A percentile compares a stretch with the other conserved stretches of the same genome.
These are phyloP conservation scores for Sarocladium strictum DNA, from an alignment of 2,329 filamentous ascomycete species.

Conservation along the genomic window DNA sequence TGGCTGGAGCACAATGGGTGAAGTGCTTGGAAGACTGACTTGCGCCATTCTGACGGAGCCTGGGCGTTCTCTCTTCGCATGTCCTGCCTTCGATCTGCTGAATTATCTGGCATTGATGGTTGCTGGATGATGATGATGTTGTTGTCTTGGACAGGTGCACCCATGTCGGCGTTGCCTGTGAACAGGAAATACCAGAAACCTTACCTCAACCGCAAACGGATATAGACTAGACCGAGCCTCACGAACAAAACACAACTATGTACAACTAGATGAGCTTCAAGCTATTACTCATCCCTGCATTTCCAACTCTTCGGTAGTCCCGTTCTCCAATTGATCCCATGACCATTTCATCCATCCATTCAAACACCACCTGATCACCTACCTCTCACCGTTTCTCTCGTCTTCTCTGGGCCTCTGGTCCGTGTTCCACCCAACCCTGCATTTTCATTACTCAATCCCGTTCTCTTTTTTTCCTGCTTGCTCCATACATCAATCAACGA, in stretches of 20 bases:
- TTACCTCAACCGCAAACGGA: too few relatives aligned
- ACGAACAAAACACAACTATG: too few relatives aligned
- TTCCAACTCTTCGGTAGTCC: neutral
- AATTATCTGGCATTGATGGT: too few relatives aligned
- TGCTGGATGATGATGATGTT: too few relatives aligned
- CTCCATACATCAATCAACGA: neutral
- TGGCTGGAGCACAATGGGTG: neutral
- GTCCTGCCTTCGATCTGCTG: too few relatives aligned
- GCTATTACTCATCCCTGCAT: neutral
- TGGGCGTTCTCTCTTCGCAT: neutral
- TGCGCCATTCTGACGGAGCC: neutral
- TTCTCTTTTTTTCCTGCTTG: conserved; percentile 15
- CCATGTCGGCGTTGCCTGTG: too few relatives aligned
- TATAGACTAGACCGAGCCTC: too few relatives aligned
- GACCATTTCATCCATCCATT: neutral
- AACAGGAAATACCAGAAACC: too few relatives aligned
- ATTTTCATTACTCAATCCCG: conserved; percentile 46
- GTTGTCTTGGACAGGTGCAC: too few relatives aligned
- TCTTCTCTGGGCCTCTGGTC: neutral
- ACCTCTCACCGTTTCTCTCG: neutral
- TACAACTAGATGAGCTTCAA: too few relatives aligned
- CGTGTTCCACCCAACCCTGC: conserved; percentile 27
- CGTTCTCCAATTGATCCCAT: neutral
- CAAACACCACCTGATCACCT: conserved; percentile 9
- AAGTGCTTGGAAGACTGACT: neutral